Evolutionary conservation across 352 stramenopile species (phyloP).

Genomic region (Phytophthora macrochlamydospora): DNA sequence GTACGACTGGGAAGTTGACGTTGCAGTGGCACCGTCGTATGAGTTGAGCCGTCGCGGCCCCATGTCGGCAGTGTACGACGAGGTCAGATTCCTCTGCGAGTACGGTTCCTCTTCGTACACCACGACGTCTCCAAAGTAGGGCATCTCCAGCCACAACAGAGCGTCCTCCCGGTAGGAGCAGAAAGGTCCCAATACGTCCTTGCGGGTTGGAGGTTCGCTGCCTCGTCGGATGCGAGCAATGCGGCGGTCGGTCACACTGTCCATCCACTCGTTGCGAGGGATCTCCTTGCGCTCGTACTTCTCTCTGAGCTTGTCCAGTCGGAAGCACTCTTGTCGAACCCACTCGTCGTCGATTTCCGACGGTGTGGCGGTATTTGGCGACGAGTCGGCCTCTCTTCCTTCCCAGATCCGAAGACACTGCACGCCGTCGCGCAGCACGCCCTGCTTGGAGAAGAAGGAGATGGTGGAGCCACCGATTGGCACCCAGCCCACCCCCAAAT

Average conservation of each 20-base stretch:
- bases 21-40: conserved; percentile 28
- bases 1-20: conserved; percentile 31
- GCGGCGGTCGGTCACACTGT: conserved; percentile 86
- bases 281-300: conserved; percentile 91
- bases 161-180: conserved; percentile 83
- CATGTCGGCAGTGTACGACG: conserved; percentile 60
- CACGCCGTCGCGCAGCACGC: conserved; percentile 83
- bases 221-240: conserved; percentile 85
- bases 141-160: conserved; percentile 89
- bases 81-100: conserved; percentile 65
- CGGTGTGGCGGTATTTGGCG: conserved; percentile 61
- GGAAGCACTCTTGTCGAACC: conserved; percentile 75
- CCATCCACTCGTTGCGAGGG: conserved; percentile 90
- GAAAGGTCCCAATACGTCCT: conserved; percentile 77
- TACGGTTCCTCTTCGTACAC: conserved; percentile 94
- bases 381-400: conserved; percentile 70
- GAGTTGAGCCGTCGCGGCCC: conserved; percentile 42
- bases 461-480: conserved; percentile 86
- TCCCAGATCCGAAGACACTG: conserved; percentile 89
- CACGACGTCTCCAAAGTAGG: conserved; percentile 91
- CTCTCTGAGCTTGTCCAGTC: conserved; percentile 88
- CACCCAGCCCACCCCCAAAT: conserved; percentile 87
- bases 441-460: conserved; percentile 88
- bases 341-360: conserved; percentile 81
- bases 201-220: conserved; percentile 71